Conservation (phyloP, 345 rosid species). For the Limnanthes douglasii region DNA sequence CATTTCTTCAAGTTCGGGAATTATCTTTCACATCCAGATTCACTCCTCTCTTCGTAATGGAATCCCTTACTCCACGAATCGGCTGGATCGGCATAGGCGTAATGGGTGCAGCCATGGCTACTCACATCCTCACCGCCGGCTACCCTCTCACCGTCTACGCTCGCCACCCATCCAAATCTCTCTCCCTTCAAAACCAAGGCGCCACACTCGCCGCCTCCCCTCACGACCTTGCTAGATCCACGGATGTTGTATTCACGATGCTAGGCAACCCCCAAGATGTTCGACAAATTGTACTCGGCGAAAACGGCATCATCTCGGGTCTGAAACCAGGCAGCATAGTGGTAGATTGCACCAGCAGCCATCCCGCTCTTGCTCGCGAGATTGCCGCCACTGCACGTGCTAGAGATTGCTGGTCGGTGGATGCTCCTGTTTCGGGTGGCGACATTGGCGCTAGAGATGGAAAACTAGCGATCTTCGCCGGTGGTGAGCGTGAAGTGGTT, state of each 20-base stretch:
- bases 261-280: conserved; percentile 72
- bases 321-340: conserved; percentile 43
- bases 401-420: conserved; percentile 47
- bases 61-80: conserved; percentile 35
- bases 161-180: conserved; percentile 44
- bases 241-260: conserved; percentile 69
- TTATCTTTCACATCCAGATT: too few species aligned
- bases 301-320: conserved; percentile 34
- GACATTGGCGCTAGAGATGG: conserved; percentile 69
- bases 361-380: conserved; percentile 47
- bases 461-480: conserved; percentile 46
- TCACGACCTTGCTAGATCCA: conserved; percentile 21
- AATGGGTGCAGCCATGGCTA: conserved; percentile 83
- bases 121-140: conserved; percentile 60
- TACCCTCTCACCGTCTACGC: conserved; percentile 49
- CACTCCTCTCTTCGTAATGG: too few species aligned
- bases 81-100: conserved; percentile 88
- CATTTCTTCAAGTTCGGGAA: too few species aligned
- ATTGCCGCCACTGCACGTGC: conserved; percentile 28
- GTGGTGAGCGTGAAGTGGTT: conserved; percentile 41
- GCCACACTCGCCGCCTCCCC: conserved; percentile 36
- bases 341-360: conserved; percentile 60
- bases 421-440: conserved; percentile 68
- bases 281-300: conserved; percentile 38
- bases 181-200: conserved; percentile 40